Evolutionary conservation across 1,139 yeast genomes (phyloP).

Genomic region (Candida sojae): DNA sequence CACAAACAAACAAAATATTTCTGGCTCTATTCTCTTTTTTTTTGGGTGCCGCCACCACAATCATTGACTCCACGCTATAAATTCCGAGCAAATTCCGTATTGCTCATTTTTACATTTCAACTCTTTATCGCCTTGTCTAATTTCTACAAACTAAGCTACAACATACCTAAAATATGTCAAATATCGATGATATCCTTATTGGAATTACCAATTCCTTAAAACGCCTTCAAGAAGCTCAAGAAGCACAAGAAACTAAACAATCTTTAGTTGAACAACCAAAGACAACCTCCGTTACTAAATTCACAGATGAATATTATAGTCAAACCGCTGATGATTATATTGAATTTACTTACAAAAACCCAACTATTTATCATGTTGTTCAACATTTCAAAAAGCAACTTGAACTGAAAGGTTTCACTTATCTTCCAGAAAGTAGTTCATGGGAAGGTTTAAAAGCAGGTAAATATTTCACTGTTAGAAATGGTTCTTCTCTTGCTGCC

Average conservation of each 20-base stretch:
- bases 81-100: neutral
- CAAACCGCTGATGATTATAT: constrained; percentile 38
- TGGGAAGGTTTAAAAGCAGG: constrained; percentile 23
- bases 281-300: constrained; percentile 9
- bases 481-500: constrained; percentile 40
- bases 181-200: constrained; percentile 8
- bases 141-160: neutral
- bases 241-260: neutral
- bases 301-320: constrained; percentile 27
- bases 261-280: neutral
- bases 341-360: constrained; percentile 39
- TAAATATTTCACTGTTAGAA: constrained; percentile 35
- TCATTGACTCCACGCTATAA: neutral
- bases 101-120: neutral
- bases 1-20: no score
- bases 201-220: constrained; percentile 8
- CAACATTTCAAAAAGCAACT: constrained; percentile 28
- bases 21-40: neutral
- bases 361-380: constrained; percentile 46
- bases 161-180: no score
- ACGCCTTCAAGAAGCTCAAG: constrained; percentile 7
- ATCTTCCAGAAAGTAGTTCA: constrained; percentile 27
- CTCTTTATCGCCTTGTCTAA: neutral
- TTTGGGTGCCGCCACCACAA: constrained; percentile 1
- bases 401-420: constrained; percentile 30